These are phyloP conservation scores for Ziziphus jujuba DNA, from an alignment of 306 rosid species.

Conservation along the genomic window DNA sequence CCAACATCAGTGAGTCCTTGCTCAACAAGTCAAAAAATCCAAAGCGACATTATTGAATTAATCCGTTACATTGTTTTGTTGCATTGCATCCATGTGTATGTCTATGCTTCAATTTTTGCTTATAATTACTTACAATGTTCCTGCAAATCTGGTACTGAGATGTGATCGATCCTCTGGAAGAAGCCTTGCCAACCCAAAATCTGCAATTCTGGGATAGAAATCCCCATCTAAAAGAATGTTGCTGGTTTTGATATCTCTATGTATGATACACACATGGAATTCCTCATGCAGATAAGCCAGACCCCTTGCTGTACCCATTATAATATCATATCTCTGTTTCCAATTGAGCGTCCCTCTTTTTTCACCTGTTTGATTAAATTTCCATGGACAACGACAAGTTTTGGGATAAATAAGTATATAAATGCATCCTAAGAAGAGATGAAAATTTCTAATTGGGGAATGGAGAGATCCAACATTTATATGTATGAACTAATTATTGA, in stretches of 20 bases:
- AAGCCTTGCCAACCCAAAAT: slow-evolving; percentile 77
- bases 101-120: too few species aligned
- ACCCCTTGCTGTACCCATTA: slow-evolving; percentile 66
- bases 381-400: not conserved
- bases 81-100: too few species aligned
- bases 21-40: not conserved
- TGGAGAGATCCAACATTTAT: not conserved
- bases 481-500: not conserved
- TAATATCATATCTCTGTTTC: slow-evolving; percentile 57
- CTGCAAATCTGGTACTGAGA: slow-evolving; percentile 67
- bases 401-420: too few species aligned
- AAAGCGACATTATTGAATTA: too few species aligned
- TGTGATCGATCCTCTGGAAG: slow-evolving; percentile 58
- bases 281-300: slow-evolving; percentile 71
- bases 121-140: slow-evolving; percentile 56
- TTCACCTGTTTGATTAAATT: slow-evolving; percentile 29
- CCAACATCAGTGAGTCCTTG: not conserved
- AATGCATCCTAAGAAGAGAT: too few species aligned
- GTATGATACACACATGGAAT: slow-evolving; percentile 68
- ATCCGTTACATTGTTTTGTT: too few species aligned
- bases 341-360: slow-evolving; percentile 53
- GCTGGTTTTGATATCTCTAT: slow-evolving; percentile 66
- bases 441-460: too few species aligned
- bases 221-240: slow-evolving; percentile 69
- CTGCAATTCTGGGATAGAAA: slow-evolving; percentile 64